Base-by-base conservation (phyloP, 345 rosid species). In the Sisymbrium altissimum region DNA sequence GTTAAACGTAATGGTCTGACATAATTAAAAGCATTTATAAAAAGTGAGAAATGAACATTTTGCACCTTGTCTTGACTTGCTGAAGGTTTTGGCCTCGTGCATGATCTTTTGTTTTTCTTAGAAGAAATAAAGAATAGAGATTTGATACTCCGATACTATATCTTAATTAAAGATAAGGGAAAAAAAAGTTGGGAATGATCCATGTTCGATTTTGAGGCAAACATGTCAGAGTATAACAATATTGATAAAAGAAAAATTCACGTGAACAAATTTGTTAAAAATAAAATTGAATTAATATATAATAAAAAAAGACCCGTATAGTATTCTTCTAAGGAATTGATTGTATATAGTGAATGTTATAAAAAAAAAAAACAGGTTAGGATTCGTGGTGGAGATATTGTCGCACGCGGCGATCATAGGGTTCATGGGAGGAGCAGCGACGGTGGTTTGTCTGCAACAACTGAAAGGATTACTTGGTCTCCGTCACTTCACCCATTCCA, bases 361-460 rank as follows among this genome's bases (percentile, higher is more conserved):
- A 23, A 23, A 1, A 3, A 23, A 19, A 41, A 29, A 23, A 21
- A 68, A 82, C 88, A 90, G 98, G 83, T 78, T 93, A 81, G 98
- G 98, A 72, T 90, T 93, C 50, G 76, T 93, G 21, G 98, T 93
- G 87, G 98, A 93, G 63, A 89, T 93, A 65, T 83, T 93, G 59
- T 93, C 98, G 36, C 98, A 93, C 70, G 96, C 97, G 61, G 83
- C 98, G 53, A 93, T 90, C 23, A 88, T 93, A 74, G 98, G 98
- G 15, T 93, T 93, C 83, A 93, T 90, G 98, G 98, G 79, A 61
- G 98, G 98, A 59, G 98, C 96, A 18, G 98, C 98, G 3, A 90
- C 98, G 2, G 96, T 93, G 56, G 97, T 93, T 12, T 83, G 88
- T 57, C 68, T 90, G 54, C 98, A 93, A 45, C 98, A 89, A 80